These are phyloP conservation scores for Scytalidium sp. DNA, from an alignment of 2,329 filamentous ascomycete genomes.

Conservation along the genomic window DNA sequence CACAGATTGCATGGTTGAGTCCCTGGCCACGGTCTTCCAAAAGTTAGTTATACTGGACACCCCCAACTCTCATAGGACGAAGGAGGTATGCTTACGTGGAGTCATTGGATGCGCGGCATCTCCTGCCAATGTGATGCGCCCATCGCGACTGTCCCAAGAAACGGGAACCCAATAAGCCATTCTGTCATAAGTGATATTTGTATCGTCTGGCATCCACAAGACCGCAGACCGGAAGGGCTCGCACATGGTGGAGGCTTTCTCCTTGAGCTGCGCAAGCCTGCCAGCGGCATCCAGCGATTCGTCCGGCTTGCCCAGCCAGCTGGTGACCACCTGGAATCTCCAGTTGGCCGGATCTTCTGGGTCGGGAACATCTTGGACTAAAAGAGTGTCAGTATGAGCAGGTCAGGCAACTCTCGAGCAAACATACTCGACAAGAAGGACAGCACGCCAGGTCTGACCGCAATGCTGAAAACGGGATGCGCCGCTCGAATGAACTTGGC, in stretches of 20 bases:
- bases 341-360: conserved; percentile 1
- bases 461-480: conserved; percentile 9
- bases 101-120: conserved; percentile 56
- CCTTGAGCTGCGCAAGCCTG: neutral
- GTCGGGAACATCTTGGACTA: conserved; percentile 3
- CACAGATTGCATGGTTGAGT: conserved; percentile 6
- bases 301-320: neutral
- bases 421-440: neutral
- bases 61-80: neutral
- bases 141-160: conserved; percentile 38
- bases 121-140: conserved; percentile 44
- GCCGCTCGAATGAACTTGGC: conserved; percentile 7
- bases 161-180: conserved; percentile 28
- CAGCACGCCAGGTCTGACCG: conserved; percentile 1
- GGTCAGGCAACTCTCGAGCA: neutral
- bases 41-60: neutral
- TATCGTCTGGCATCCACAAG: conserved; percentile 7
- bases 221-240: conserved; percentile 7
- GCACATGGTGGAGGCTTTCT: neutral
- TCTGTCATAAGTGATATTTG: neutral
- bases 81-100: neutral
- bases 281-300: neutral
- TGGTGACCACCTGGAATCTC: conserved; percentile 3
- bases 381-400: neutral
- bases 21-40: conserved; percentile 8